Percentiles rank a stretch among this genome's conserved stretches.
Conservation (phyloP, 495 filamentous ascomycete genomes). For the Cryomyces minteri region DNA sequence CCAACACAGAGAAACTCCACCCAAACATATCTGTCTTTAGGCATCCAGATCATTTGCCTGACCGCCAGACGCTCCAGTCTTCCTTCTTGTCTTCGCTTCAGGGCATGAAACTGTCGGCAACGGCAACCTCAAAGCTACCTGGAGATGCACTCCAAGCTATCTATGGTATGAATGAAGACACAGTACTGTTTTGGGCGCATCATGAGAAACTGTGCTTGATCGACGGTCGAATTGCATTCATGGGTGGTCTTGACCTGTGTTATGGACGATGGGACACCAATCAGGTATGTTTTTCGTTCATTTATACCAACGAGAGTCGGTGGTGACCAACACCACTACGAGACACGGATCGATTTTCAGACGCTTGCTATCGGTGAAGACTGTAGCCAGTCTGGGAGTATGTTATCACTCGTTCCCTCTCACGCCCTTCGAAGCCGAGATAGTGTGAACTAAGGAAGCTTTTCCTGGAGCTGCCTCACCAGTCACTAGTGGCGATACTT, state of each 20-base stretch:
- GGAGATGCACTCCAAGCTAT: constrained; percentile 50
- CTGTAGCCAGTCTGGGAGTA: too few species aligned
- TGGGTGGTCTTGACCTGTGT: constrained; percentile 64
- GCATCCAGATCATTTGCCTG: constrained; percentile 77
- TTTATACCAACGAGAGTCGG: too few species aligned
- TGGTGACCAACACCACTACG: too few species aligned
- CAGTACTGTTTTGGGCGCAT: constrained; percentile 87
- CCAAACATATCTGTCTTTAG: constrained; percentile 82
- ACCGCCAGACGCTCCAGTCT: constrained; percentile 36
- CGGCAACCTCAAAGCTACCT: constrained; percentile 37
- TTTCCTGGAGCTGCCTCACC: too few species aligned
- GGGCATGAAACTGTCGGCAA: constrained; percentile 31
- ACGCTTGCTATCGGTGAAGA: too few species aligned
- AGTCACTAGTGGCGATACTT: too few species aligned
- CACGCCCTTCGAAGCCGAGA: too few species aligned
- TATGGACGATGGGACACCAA: constrained; percentile 46
- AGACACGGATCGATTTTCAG: too few species aligned
- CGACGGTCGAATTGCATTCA: constrained; percentile 68
- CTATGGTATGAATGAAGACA: constrained; percentile 65
- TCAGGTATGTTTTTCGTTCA: background rate
- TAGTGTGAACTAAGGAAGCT: too few species aligned
- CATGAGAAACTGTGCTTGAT: constrained; percentile 86
- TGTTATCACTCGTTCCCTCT: too few species aligned
- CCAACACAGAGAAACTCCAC: constrained; percentile 41
- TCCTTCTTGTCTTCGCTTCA: constrained; percentile 31